phyloP scores from a whole-genome alignment of 208 protist genomes.

The Trypanosoma rangeli region DNA sequence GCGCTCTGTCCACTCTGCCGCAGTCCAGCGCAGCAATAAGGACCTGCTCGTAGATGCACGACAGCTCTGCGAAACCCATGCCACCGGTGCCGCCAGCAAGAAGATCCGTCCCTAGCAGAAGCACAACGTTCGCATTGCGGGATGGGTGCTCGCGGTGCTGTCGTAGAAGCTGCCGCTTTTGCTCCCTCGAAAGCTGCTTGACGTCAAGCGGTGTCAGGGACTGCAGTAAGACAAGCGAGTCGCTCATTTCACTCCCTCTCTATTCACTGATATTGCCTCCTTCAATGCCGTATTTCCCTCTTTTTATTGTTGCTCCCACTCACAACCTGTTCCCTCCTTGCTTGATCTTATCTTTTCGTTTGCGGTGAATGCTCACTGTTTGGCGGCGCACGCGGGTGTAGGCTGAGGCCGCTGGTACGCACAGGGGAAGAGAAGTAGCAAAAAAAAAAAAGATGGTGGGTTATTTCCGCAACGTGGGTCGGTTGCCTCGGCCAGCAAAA shows the following conservation, averaged over 20 bases:
- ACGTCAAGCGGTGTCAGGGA: conserved; percentile 69
- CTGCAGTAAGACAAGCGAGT: conserved; percentile 30
- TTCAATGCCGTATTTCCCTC: neutral
- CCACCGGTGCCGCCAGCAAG: conserved; percentile 62
- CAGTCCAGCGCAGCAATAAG: conserved; percentile 80
- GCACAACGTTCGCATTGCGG: conserved; percentile 64
- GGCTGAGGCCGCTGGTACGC: too few relatives aligned
- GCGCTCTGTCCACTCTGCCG: conserved; percentile 55
- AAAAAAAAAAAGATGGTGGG: too few relatives aligned
- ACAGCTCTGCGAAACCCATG: conserved; percentile 50
- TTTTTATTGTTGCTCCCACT: neutral
- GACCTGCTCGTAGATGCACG: conserved; percentile 75
- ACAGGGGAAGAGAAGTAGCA: too few relatives aligned
- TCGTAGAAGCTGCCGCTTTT: conserved; percentile 67
- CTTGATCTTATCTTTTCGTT: too few relatives aligned
- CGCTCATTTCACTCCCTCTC: conserved; percentile 13
- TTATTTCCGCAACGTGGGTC: too few relatives aligned
- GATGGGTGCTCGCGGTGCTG: conserved; percentile 44
- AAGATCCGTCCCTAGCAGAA: conserved; percentile 74
- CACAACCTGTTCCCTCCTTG: too few relatives aligned
- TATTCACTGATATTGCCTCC: neutral
- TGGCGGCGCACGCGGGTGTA: too few relatives aligned
- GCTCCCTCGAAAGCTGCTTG: conserved; percentile 64
- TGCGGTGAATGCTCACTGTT: too few relatives aligned
- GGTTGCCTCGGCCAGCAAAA: too few relatives aligned